Conservation (phyloP, 139 green algal species). For the Yamagishiella unicocca region DNA sequence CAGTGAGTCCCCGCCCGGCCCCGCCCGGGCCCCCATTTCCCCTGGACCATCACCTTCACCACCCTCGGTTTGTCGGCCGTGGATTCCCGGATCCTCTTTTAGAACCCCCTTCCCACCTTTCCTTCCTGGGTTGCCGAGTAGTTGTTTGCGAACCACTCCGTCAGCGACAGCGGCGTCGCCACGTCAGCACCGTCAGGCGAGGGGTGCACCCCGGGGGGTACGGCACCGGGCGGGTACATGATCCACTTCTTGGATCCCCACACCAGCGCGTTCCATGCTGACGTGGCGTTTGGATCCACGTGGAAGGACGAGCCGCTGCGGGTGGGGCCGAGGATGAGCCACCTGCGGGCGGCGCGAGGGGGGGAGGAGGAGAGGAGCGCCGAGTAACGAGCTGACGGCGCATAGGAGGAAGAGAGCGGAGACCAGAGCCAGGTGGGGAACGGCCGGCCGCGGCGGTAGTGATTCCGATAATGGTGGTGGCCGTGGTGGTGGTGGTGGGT, state of each 20-base stretch:
- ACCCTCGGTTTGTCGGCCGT: too few relatives aligned
- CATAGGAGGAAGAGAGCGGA: too few relatives aligned
- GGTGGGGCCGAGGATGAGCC: slow-evolving; percentile 94
- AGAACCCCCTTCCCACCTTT: slow-evolving; percentile 54
- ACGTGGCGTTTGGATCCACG: slow-evolving; percentile 92
- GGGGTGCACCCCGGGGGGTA: slow-evolving; percentile 89
- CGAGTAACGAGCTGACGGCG: too few relatives aligned
- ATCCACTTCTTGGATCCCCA: slow-evolving; percentile 94
- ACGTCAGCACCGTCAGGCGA: slow-evolving; percentile 93
- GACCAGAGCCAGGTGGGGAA: too few relatives aligned
- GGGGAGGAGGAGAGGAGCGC: not conserved
- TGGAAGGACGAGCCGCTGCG: slow-evolving; percentile 85
- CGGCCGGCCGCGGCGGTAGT: too few relatives aligned
- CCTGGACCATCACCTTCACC: too few relatives aligned
- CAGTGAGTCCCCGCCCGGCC: too few relatives aligned
- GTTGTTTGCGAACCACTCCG: slow-evolving; percentile 95
- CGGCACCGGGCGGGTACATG: slow-evolving; percentile 84
- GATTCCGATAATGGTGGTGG: too few relatives aligned
- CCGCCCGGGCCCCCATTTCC: too few relatives aligned
- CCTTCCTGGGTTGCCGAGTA: slow-evolving; percentile 69
- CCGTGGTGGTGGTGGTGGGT: not conserved
- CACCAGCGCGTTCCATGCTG: slow-evolving; percentile 93
- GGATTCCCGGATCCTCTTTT: too few relatives aligned
- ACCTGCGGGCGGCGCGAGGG: slow-evolving; percentile 71
- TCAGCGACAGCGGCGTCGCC: slow-evolving; percentile 85